phyloP scores from a whole-genome alignment of 768 basidiomycete genomes.

The Chalciporus sphaerocephalus region DNA sequence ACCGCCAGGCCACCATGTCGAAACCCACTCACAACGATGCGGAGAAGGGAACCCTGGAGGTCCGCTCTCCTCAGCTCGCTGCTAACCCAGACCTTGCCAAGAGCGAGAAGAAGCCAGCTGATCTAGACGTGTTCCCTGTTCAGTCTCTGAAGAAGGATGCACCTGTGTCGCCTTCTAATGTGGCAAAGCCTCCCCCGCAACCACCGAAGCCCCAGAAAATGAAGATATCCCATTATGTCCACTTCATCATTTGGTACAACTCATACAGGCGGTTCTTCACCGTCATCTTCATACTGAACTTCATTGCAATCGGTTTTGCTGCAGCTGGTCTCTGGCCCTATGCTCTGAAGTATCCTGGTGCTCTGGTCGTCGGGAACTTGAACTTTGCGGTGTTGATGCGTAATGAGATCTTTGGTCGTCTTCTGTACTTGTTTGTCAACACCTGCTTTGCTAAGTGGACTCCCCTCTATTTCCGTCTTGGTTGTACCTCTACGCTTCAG shows the following conservation, averaged over 20 bases:
- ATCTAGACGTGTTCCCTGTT: constrained; percentile 29
- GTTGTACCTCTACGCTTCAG: constrained; percentile 70
- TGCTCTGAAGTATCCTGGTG: constrained; percentile 59
- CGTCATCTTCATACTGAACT: constrained; percentile 55
- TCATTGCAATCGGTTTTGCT: constrained; percentile 56
- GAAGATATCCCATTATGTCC: constrained; percentile 56
- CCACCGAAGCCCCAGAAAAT: constrained; percentile 45
- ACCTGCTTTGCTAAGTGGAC: constrained; percentile 81
- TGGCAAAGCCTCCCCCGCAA: constrained; percentile 32
- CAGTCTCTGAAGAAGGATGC: constrained; percentile 42
- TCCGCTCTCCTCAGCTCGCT: constrained; percentile 32
- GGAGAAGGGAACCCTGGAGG: constrained; percentile 55
- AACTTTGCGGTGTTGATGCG: constrained; percentile 69
- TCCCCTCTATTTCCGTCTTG: constrained; percentile 66
- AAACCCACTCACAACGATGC: constrained; percentile 46
- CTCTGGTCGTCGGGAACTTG: constrained; percentile 71
- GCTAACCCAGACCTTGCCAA: constrained; percentile 29
- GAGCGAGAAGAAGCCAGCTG: constrained; percentile 38
- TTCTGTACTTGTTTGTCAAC: constrained; percentile 67
- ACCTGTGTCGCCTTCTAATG: constrained; percentile 31
- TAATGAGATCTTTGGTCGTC: constrained; percentile 80
- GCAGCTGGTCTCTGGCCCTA: constrained; percentile 65
- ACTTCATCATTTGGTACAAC: constrained; percentile 72
- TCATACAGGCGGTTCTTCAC: constrained; percentile 78
- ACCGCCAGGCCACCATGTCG: constrained; percentile 35